phyloP scores from a whole-genome alignment of 805 yeast species.

The Saccharomycopsis olivae region DNA sequence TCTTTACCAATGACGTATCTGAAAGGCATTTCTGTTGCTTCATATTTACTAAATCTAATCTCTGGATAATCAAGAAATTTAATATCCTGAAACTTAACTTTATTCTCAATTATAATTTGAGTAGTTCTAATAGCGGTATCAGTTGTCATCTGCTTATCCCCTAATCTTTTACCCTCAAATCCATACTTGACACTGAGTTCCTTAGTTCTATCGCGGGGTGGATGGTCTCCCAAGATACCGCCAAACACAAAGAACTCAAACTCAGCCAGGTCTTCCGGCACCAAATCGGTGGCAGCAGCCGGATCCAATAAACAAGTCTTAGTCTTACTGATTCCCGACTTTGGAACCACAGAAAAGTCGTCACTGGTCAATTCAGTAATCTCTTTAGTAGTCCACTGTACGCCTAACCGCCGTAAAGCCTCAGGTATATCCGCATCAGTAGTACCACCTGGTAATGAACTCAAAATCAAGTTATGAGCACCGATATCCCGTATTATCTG shows the following conservation, averaged over 20 bases:
- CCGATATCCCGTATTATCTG: slow-evolving; percentile 83
- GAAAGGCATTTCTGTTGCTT: slow-evolving; percentile 97
- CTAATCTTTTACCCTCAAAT: slow-evolving; percentile 78
- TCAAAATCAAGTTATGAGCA: slow-evolving; percentile 55
- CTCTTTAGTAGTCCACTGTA: slow-evolving; percentile 78
- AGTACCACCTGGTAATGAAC: slow-evolving; percentile 63
- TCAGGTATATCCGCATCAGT: slow-evolving; percentile 54
- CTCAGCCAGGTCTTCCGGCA: slow-evolving; percentile 51
- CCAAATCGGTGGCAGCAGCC: slow-evolving; percentile 62
- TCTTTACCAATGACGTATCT: slow-evolving; percentile 62
- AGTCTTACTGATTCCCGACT: slow-evolving; percentile 32
- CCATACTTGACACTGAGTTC: slow-evolving; percentile 75
- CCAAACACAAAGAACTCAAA: slow-evolving; percentile 93
- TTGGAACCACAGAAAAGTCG: slow-evolving; percentile 23
- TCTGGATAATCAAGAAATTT: slow-evolving; percentile 90
- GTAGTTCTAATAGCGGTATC: slow-evolving; percentile 96
- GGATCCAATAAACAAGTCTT: slow-evolving; percentile 85
- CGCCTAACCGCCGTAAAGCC: slow-evolving; percentile 45
- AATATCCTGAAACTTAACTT: slow-evolving; percentile 55
- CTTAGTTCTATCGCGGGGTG: slow-evolving; percentile 84
- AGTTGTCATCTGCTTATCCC: slow-evolving; percentile 89
- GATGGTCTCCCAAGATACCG: slow-evolving; percentile 92
- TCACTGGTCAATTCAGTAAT: slow-evolving; percentile 33
- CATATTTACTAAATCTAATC: slow-evolving; percentile 75
- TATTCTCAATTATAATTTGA: slow-evolving; percentile 58